Conservation (phyloP, 2,329 filamentous ascomycete species). For the Paramyrothecium roridum region DNA sequence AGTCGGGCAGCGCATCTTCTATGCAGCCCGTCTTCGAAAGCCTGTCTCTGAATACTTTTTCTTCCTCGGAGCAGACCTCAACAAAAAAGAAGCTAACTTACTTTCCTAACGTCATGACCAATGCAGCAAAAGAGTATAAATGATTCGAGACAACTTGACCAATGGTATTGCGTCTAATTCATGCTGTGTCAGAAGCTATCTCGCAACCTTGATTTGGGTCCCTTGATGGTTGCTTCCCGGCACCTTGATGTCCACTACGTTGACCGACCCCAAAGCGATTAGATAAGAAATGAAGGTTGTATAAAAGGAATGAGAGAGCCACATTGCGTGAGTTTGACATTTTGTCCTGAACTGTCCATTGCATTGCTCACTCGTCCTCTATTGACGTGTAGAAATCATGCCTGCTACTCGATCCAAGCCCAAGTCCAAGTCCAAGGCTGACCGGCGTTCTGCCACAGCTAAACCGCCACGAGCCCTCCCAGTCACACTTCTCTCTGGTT, state of each 20-base stretch:
- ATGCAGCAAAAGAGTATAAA: too few species aligned
- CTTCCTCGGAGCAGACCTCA: too few species aligned
- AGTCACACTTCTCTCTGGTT: slow-evolving; percentile 31
- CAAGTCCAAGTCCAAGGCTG: not conserved
- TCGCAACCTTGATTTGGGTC: not conserved
- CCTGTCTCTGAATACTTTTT: too few species aligned
- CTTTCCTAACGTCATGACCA: too few species aligned
- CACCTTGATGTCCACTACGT: not conserved
- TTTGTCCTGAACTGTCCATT: not conserved
- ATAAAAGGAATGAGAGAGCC: not conserved
- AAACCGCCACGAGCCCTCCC: slow-evolving; percentile 13
- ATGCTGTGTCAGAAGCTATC: not conserved
- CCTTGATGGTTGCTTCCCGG: not conserved
- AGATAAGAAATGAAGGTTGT: not conserved
- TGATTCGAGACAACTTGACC: too few species aligned
- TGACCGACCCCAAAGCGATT: not conserved
- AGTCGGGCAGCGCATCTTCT: too few species aligned
- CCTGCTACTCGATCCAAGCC: not conserved
- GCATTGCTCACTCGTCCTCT: not conserved
- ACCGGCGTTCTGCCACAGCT: not conserved
- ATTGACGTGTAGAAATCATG: not conserved
- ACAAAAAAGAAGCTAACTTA: too few species aligned
- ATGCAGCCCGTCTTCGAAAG: too few species aligned
- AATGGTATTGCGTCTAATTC: not conserved
- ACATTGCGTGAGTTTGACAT: not conserved